Evolutionary conservation across 2,329 filamentous ascomycete species (phyloP), one percentile per base, ranked within the genome.

Genomic region (Cercospora berteroae): DNA sequence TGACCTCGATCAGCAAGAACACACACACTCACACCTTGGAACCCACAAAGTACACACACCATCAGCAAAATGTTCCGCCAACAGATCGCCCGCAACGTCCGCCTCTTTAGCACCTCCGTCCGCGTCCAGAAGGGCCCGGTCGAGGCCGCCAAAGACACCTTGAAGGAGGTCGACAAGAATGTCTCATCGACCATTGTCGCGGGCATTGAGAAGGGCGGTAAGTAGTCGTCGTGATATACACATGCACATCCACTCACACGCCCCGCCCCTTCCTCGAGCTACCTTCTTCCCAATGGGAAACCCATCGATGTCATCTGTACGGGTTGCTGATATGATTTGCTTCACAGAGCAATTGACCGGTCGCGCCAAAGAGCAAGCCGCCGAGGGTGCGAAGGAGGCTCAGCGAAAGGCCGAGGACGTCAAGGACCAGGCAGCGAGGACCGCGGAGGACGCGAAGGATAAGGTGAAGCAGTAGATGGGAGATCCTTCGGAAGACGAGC

Each of bases 161-260:
- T 86, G 57, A 87, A 89, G 79, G 82, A 80, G 64, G 85, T 85
- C 20, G 86, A 89, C 77, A 80, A 83, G 68, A 81, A 81, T 23
- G 81, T 88, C 39, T 83, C 85, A 0, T 81, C 86, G 75, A 83
- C 79, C 27, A 83, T 84, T 10, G 84, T 89, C 23, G 86, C 86
- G 79, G 87, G 87, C 56, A 88, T 89, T 69, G 85, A 90, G 79
- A 87, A 83, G 72, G 85, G 86, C 67, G 83, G 87, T 89, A 84
- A 67, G 87, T 83, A 9, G 13, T 44, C 18, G 2, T 25, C 5
- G 2, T 13, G 9, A 42, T 7, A 5, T 20, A 2, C 29, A 23
- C 36, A 13, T 39, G 12, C 20, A 16, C 31, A 4, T 48, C 36
- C 33, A 16, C 36, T 6, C 2, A 36, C 3, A 44, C 5, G 7